Conservation (phyloP, 768 basidiomycete species). For the Porpolomopsis calyptriformis region DNA sequence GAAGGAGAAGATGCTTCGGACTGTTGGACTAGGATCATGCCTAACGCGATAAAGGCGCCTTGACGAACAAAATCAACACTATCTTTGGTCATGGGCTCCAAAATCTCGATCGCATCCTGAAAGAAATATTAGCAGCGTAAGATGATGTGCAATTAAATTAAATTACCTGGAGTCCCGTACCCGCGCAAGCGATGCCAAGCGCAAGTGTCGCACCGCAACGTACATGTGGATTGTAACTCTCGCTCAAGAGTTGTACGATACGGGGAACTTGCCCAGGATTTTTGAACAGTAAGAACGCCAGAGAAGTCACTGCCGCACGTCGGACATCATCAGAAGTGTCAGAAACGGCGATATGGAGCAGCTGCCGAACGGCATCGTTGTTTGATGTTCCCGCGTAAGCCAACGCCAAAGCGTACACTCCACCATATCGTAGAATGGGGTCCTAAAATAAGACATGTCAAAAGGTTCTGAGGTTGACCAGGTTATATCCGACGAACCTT, state of each 20-base stretch:
- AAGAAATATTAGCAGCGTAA: slow-evolving; percentile 7
- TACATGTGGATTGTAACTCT: slow-evolving; percentile 98
- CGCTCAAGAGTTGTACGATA: slow-evolving; percentile 91
- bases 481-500: slow-evolving; percentile 43
- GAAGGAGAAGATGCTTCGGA: slow-evolving; percentile 85
- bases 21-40: slow-evolving; percentile 95
- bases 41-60: slow-evolving; percentile 89
- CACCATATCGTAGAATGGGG: slow-evolving; percentile 93
- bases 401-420: slow-evolving; percentile 91
- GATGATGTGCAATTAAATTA: not conserved
- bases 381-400: slow-evolving; percentile 96
- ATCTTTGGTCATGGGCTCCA: slow-evolving; percentile 98
- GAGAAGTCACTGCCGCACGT: slow-evolving; percentile 88
- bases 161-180: slow-evolving; percentile 83
- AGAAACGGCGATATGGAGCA: slow-evolving; percentile 94
- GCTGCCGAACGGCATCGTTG: slow-evolving; percentile 83
- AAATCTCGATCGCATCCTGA: slow-evolving; percentile 89
- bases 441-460: slow-evolving; percentile 44
- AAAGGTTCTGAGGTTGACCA: not conserved
- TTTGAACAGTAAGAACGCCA: slow-evolving; percentile 95
- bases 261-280: slow-evolving; percentile 93
- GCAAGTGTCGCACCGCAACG: slow-evolving; percentile 95
- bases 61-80: slow-evolving; percentile 98
- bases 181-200: slow-evolving; percentile 93
- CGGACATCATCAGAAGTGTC: slow-evolving; percentile 98